Evolutionary conservation across 1,284 basidiomycete genomes (phyloP).

Genomic region (Pisolithus thermaeus): DNA sequence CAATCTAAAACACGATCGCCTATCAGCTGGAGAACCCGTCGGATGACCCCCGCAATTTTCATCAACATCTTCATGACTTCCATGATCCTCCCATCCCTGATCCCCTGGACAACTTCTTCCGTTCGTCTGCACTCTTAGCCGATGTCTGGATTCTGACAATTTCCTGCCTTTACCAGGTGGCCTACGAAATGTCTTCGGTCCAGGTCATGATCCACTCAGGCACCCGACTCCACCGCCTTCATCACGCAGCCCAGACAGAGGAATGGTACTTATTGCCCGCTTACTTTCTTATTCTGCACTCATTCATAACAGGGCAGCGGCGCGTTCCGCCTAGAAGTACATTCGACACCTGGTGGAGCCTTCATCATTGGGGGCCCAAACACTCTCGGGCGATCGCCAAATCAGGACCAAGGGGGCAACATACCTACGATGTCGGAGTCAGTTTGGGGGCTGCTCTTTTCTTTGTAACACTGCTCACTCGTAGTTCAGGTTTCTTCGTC

Average conservation of each 20-base stretch:
- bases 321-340: conserved; percentile 36
- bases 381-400: conserved; percentile 18
- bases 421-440: conserved; percentile 48
- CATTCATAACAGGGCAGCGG: conserved; percentile 12
- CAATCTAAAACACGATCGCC: neutral
- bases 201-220: neutral
- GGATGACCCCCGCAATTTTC: conserved; percentile 69
- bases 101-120: conserved; percentile 39
- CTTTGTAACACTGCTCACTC: conserved; percentile 1
- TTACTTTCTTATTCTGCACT: neutral
- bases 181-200: conserved; percentile 1
- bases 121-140: conserved; percentile 3
- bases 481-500: conserved; percentile 33
- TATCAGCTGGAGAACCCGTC: conserved; percentile 61
- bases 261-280: conserved; percentile 18
- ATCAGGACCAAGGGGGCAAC: conserved; percentile 11
- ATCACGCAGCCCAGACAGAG: conserved; percentile 11
- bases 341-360: conserved; percentile 32
- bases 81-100: conserved; percentile 34
- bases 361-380: conserved; percentile 40
- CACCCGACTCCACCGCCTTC: conserved; percentile 13
- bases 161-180: conserved; percentile 19
- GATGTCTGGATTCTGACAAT: conserved; percentile 19
- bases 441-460: conserved; percentile 12
- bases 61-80: conserved; percentile 25